Base-by-base conservation (phyloP, 306 rosid genomes). In the Quercus bicolor region DNA sequence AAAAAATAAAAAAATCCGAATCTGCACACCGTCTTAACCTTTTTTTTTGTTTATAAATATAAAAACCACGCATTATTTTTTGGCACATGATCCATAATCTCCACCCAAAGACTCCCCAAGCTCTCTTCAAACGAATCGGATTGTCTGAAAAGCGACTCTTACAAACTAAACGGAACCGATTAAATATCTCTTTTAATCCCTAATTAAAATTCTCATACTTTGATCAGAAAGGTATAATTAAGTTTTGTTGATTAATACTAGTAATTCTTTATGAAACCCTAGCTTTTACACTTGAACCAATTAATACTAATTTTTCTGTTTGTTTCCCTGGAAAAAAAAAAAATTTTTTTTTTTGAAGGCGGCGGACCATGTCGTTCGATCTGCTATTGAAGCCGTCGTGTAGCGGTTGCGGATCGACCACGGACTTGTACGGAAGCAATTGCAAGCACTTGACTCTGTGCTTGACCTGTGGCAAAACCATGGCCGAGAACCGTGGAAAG, bases 371-470 rank as follows among this genome's bases (percentile, higher is more conserved):
- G 94, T 75, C 97, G 75, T 60, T 78, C 77, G 97, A 91, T 76
- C 82, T 92, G 82, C 52, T 79, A 33, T 75, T 95, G 78, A 90
- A 89, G 75, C 82, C 94, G 52, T 71, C 83, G 20, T 95, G 98
- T 53, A 65, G 92, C 59, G 98, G 97, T 19, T 95, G 98, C 69
- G 92, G 93, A 48, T 84, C 97, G 37, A 88, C 92, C 33, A 68
- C 91, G 34, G 97, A 93, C 66, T 81, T 95, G 80, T 95, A 95
- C 79, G 98, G 98, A 51, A 95, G 98, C 89, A 91, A 92, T 76
- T 92, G 98, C 91, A 95, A 91, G 87, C 98, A 92, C 87, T 81
- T 91, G 97, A 92, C 97, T 20, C 81, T 95, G 40, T 94, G 98
- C 88, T 80, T 87, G 82, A 79, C 84, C 43, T 94, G 98, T 54